Percentiles rank a stretch among this genome's conserved stretches.
phyloP scores from a whole-genome alignment of 2,329 filamentous ascomycete genomes.

The Scytalidium sp. region DNA sequence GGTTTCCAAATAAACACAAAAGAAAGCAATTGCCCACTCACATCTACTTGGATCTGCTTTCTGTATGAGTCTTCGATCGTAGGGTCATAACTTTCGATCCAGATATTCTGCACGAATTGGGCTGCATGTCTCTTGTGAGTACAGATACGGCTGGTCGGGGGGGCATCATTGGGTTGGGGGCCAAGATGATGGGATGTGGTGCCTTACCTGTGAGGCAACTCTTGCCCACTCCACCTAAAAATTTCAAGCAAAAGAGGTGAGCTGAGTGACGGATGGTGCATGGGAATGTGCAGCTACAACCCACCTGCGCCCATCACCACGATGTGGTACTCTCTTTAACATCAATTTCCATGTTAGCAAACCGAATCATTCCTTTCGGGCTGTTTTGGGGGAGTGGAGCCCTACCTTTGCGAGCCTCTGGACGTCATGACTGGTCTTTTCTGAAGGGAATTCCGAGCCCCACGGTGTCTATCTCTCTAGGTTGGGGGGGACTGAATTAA shows the following conservation, averaged over 20 bases:
- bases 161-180: slow-evolving; percentile 16
- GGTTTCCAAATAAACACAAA: too few relatives aligned
- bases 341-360: background rate
- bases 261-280: slow-evolving; percentile 6
- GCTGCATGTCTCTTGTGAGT: slow-evolving; percentile 38
- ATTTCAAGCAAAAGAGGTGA: slow-evolving; percentile 19
- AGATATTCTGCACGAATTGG: slow-evolving; percentile 74
- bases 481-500: too few relatives aligned
- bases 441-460: too few relatives aligned
- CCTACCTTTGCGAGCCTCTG: background rate
- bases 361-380: background rate
- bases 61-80: slow-evolving; percentile 61
- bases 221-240: slow-evolving; percentile 68
- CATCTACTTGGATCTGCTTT: slow-evolving; percentile 65
- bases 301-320: slow-evolving; percentile 62
- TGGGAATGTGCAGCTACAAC: slow-evolving; percentile 17
- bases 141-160: slow-evolving; percentile 4
- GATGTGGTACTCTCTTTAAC: slow-evolving; percentile 62
- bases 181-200: slow-evolving; percentile 5
- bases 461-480: too few relatives aligned
- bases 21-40: slow-evolving; percentile 36
- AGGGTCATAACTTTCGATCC: slow-evolving; percentile 67
- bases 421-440: too few relatives aligned
- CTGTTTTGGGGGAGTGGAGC: background rate
- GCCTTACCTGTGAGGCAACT: slow-evolving; percentile 68